Evolutionary conservation across 805 yeast species (phyloP).

Genomic region (Saturnispora zaruensis): DNA sequence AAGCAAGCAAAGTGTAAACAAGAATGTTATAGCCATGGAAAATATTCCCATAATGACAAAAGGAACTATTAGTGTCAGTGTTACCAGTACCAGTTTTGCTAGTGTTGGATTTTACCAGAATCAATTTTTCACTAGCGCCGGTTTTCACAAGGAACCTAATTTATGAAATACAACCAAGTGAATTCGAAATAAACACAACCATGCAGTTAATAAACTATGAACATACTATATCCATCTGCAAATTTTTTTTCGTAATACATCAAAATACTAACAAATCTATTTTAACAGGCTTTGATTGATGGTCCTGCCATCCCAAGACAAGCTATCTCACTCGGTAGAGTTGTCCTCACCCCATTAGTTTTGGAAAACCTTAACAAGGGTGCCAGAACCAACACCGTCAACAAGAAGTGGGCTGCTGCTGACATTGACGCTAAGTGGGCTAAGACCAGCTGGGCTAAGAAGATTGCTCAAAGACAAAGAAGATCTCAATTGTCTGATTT

Average conservation of each 20-base stretch:
- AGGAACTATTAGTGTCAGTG: too few relatives aligned
- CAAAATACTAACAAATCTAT: conserved; percentile 1
- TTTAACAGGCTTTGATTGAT: conserved; percentile 72
- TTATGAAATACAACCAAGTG: too few relatives aligned
- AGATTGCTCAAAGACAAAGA: conserved; percentile 89
- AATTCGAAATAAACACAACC: too few relatives aligned
- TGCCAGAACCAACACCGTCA: conserved; percentile 74
- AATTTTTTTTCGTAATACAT: not conserved
- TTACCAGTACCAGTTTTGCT: too few relatives aligned
- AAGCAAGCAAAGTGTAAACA: too few relatives aligned
- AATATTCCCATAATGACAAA: too few relatives aligned
- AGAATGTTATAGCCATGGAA: too few relatives aligned
- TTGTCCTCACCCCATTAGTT: conserved; percentile 88
- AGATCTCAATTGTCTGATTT: conserved; percentile 92
- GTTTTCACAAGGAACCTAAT: too few relatives aligned
- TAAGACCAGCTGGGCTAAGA: conserved; percentile 94
- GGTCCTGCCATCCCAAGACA: conserved; percentile 97
- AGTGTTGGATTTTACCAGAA: too few relatives aligned
- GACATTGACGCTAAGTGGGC: conserved; percentile 87
- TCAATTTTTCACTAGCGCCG: too few relatives aligned
- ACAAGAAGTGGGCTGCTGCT: conserved; percentile 91
- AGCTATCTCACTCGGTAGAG: conserved; percentile 77
- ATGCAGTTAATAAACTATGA: too few relatives aligned
- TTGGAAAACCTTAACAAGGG: conserved; percentile 87
- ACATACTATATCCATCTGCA: too few relatives aligned